Conservation (phyloP, 2,329 filamentous ascomycete species). For the Diaporthe ilicicola region DNA sequence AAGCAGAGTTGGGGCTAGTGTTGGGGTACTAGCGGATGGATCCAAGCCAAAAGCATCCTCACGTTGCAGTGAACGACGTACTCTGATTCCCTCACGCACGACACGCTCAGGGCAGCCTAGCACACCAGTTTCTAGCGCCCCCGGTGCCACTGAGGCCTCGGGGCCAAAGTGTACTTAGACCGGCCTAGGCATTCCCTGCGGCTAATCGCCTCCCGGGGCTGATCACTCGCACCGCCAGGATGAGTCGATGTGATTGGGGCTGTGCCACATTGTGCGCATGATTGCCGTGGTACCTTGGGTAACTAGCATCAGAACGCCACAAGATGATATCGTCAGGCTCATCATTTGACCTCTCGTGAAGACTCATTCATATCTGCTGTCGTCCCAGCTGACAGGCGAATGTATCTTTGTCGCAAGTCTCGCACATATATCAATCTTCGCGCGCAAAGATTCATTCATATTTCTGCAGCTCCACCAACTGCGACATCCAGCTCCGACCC, state of each 20-base stretch:
- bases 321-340: neutral
- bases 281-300: neutral
- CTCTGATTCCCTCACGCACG: neutral
- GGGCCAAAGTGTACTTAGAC: constrained; percentile 9
- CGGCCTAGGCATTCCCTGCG: neutral
- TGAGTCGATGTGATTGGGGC: neutral
- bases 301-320: neutral
- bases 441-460: neutral
- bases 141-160: constrained; percentile 12
- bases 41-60: neutral
- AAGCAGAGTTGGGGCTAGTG: neutral
- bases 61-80: neutral
- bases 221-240: neutral
- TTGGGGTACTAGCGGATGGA: neutral
- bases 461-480: neutral
- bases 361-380: neutral
- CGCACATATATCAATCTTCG: neutral
- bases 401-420: neutral
- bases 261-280: constrained; percentile 1
- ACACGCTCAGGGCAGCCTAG: no score
- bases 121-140: neutral
- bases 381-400: neutral
- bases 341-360: neutral
- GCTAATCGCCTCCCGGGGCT: neutral
- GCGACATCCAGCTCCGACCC: neutral